Base-by-base conservation (phyloP, 176 grass and related monocot genomes). In the Neostapfia colusana region DNA sequence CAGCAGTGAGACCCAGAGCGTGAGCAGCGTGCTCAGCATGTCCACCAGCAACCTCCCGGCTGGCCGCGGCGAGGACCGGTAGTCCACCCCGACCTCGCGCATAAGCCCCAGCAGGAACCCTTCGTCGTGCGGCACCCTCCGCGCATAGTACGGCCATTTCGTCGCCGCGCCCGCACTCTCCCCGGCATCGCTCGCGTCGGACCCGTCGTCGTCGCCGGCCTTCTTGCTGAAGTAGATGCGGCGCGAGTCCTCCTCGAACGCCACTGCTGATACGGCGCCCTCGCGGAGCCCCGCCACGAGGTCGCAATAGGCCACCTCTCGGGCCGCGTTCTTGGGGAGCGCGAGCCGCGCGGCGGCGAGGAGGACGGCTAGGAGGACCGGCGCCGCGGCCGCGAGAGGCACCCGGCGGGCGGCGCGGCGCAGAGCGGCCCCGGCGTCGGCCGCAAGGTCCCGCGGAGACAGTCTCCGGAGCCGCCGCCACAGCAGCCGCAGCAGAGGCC, bases 201-300 rank as follows among this genome's bases (percentile, higher is more conserved):
- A n/a, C 17, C 49, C 49, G 25, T 28, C 51, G 18, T 23, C 80
- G n/a, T 76, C 80, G 63, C 15, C 80, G 51, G 43, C 23, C 7
- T 21, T 63, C 66, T 39, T 90, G 69, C 77, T 81, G 68, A 98
- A 94, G 87, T 92, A 90, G 69, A 98, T 98, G 79, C 87, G 85
- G 34, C 85, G 91, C 41, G 89, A 98, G 73, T 81, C 91, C 80
- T 98, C 91, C 84, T 98, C 91, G 64, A 98, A 98, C 27, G 85
- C 77, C 55, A 49, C 89, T 14, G 89, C 10, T 1, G 87, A 28
- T 9, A 98, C 82, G 48, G 69, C 38, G 63, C 91, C 87, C 21
- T 76, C 83, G 36, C 88, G 76, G 45, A 95, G 80, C 44, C 82
- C 84, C 55, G 63, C 80, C 49, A 98, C 77, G 42, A 98, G 85